Percentiles rank a stretch among this genome's conserved stretches.
These are phyloP conservation scores for Elsinoe perseae DNA, from an alignment of 2,329 filamentous ascomycete species.

Conservation along the genomic window DNA sequence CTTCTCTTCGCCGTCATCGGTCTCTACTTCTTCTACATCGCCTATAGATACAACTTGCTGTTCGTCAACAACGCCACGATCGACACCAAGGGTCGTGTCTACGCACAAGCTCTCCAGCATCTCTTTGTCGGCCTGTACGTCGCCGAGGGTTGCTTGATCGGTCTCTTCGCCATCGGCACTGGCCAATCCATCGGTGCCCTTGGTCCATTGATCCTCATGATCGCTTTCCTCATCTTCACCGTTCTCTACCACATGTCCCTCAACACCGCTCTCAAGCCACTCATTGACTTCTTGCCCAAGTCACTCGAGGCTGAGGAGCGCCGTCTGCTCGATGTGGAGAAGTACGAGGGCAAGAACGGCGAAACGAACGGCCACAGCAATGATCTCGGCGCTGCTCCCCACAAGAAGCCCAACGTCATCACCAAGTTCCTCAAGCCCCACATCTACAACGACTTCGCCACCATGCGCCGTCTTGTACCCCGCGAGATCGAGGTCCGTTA, in stretches of 20 bases:
- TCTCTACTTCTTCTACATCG: slow-evolving; percentile 72
- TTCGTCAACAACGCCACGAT: slow-evolving; percentile 76
- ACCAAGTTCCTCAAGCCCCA: slow-evolving; percentile 66
- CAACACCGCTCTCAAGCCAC: slow-evolving; percentile 63
- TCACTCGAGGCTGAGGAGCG: slow-evolving; percentile 33
- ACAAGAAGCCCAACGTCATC: slow-evolving; percentile 52
- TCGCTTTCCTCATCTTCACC: slow-evolving; percentile 67
- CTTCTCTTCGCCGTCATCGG: slow-evolving; percentile 74
- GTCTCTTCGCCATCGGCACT: slow-evolving; percentile 65
- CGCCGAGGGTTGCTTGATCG: slow-evolving; percentile 72
- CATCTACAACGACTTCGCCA: slow-evolving; percentile 63
- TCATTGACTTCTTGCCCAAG: slow-evolving; percentile 67
- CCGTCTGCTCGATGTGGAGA: slow-evolving; percentile 27
- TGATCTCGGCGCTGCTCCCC: slow-evolving; percentile 29
- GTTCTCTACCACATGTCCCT: slow-evolving; percentile 67
- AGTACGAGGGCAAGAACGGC: slow-evolving; percentile 28
- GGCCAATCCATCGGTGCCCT: slow-evolving; percentile 42
- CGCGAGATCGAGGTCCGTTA: slow-evolving; percentile 53
- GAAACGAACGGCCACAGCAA: slow-evolving; percentile 29
- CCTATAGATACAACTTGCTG: slow-evolving; percentile 84
- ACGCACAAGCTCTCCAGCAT: slow-evolving; percentile 80
- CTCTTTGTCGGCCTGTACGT: slow-evolving; percentile 79
- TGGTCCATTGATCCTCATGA: slow-evolving; percentile 66
- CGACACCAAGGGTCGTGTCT: slow-evolving; percentile 81
- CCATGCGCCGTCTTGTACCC: slow-evolving; percentile 63